Evolutionary conservation across 768 basidiomycete species (phyloP).

Genomic region (Amanita fuliginea): DNA sequence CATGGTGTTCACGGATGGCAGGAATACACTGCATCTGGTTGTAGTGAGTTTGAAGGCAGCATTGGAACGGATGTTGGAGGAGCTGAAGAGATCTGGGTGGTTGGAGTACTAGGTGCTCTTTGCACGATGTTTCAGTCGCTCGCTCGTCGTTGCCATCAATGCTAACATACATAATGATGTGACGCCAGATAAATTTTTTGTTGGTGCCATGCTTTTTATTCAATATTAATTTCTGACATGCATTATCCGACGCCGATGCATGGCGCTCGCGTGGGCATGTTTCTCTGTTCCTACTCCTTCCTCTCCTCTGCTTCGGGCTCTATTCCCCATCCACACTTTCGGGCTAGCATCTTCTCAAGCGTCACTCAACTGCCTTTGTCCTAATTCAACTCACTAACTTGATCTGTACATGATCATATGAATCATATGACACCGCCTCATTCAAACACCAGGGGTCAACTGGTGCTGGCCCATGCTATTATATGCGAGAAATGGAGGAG

Average conservation of each 20-base stretch:
- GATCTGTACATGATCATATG: conserved; percentile 1
- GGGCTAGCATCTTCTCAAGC: background rate
- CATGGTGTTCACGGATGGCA: conserved; percentile 1
- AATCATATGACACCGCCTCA: conserved; percentile 1
- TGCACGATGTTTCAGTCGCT: background rate
- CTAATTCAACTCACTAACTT: background rate
- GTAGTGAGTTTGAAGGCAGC: background rate
- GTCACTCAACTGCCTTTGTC: background rate
- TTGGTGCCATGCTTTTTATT: too few relatives aligned
- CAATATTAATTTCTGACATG: conserved; percentile 6
- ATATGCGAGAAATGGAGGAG: background rate
- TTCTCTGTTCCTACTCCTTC: conserved; percentile 5
- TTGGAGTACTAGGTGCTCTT: background rate
- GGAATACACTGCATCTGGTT: background rate
- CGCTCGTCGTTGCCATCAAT: background rate
- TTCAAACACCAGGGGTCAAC: background rate
- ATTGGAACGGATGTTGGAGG: background rate
- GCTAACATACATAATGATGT: background rate
- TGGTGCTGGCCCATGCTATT: background rate
- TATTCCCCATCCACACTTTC: background rate
- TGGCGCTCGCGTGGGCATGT: conserved; percentile 4
- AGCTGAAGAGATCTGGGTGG: background rate
- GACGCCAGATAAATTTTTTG: background rate
- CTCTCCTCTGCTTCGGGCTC: background rate
- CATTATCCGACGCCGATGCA: background rate